Conservation (phyloP, 2,329 filamentous ascomycete species). For the Exophiala bonariae region DNA sequence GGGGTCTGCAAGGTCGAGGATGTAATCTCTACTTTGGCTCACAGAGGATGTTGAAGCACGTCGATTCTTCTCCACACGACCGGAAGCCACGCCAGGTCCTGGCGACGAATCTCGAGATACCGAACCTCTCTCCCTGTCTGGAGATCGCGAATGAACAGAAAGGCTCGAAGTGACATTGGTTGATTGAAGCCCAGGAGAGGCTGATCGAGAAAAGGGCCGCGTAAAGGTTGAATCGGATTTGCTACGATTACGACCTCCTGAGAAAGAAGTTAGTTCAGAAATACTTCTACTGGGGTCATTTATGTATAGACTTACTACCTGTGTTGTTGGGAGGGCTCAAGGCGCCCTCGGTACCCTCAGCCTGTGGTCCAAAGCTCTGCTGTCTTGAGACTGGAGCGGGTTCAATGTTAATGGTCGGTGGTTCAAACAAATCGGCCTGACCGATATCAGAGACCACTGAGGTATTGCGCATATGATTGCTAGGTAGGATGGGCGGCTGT, state of each 20-base stretch:
- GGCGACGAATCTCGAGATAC: conserved; percentile 46
- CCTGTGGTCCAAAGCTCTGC: conserved; percentile 66
- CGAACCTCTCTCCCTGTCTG: conserved; percentile 32
- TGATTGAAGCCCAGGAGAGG: conserved; percentile 28
- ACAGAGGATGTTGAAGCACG: conserved; percentile 48
- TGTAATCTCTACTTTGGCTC: conserved; percentile 67
- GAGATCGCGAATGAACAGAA: conserved; percentile 45
- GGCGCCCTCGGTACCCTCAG: conserved; percentile 70
- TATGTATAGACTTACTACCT: conserved; percentile 4
- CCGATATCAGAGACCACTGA: conserved; percentile 60
- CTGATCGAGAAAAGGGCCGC: conserved; percentile 31
- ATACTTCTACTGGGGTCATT: not conserved
- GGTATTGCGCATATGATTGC: conserved; percentile 48
- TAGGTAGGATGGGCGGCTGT: conserved; percentile 44
- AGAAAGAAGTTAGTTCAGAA: conserved; percentile 21
- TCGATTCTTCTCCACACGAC: conserved; percentile 38
- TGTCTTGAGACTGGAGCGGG: conserved; percentile 69
- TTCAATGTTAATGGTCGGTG: conserved; percentile 94
- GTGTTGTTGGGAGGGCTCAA: conserved; percentile 68
- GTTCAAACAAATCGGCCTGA: conserved; percentile 73
- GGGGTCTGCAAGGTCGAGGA: conserved; percentile 87
- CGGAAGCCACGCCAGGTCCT: conserved; percentile 26
- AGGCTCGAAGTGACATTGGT: conserved; percentile 26
- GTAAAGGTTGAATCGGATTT: conserved; percentile 55
- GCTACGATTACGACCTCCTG: conserved; percentile 57